Evolutionary conservation across 441 rosid species (phyloP), one percentile per base, ranked within the genome.

Genomic region (Euphorbia corollata): DNA sequence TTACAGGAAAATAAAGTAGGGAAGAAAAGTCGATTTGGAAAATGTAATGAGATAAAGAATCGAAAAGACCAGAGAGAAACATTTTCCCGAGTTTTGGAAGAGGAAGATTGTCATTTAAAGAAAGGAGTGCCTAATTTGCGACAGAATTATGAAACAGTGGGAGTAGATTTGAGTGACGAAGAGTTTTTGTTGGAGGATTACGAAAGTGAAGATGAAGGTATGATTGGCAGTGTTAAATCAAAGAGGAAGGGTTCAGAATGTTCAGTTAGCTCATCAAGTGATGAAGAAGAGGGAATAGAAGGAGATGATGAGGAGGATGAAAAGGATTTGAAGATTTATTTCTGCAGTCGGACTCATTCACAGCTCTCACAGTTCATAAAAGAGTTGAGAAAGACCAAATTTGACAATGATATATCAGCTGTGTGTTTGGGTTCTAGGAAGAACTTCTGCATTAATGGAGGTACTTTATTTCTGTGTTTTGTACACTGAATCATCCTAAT

Each of bases 271-370:
- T 79, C 83, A n/a, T 87, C 91, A 0, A 86, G 88, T 65, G 96
- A 87, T 6, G 88, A 83, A 59, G 97, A 79, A 47, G 80, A 65
- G 22, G 82, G 73, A 15, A 73, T 67, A 15, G 80, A 78, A 12
- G 71, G 71, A 32, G 71, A 67, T 3, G 81, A 78, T 4, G 80
- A 80, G 13, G 81, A 81, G 63, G 73, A 72, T 51, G 79, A 79
- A 67, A 83, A 73, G 75, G 71, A 65, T 19, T 67, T 80, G 74
- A 87, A 84, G 82, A 79, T 93, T 66, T 93, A 82, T 78, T 91
- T 89, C 64, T 91, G 99, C 71, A 93, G 99, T 73, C 81, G 97
- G 70, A 93, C 97, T 1, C 96, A 91, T 80, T 91, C 99, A 8
- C 96, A 93, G 81, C 95, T 93, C 58, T 86, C 95, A 0, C 97